Evolutionary conservation across 1,139 yeast genomes (phyloP).

Genomic region (Candida smagusa): DNA sequence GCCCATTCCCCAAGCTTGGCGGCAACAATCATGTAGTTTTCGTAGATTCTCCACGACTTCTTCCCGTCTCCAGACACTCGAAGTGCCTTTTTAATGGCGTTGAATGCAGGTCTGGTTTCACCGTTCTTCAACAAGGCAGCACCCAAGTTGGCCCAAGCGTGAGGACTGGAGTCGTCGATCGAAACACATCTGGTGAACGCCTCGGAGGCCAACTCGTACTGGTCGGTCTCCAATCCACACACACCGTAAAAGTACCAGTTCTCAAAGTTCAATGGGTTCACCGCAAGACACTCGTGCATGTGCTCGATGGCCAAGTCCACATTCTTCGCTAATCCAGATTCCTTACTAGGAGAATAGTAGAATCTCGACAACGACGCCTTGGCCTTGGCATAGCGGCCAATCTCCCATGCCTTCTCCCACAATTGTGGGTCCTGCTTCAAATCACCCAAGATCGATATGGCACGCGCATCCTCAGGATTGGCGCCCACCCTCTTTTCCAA

Average conservation of each 20-base stretch:
- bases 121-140: constrained; percentile 67
- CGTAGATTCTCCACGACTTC: constrained; percentile 88
- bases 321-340: constrained; percentile 51
- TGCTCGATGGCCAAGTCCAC: constrained; percentile 58
- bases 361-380: constrained; percentile 78
- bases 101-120: constrained; percentile 73
- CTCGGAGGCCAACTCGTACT: constrained; percentile 80
- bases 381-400: constrained; percentile 80
- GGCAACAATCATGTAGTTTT: constrained; percentile 81
- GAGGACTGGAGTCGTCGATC: constrained; percentile 75
- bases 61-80: constrained; percentile 61
- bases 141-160: constrained; percentile 94
- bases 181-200: constrained; percentile 92
- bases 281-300: constrained; percentile 69
- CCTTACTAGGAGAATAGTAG: constrained; percentile 63
- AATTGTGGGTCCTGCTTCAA: constrained; percentile 68
- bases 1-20: constrained; percentile 80
- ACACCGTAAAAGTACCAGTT: constrained; percentile 96
- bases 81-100: constrained; percentile 77
- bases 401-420: constrained; percentile 88
- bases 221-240: constrained; percentile 71
- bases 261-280: constrained; percentile 73
- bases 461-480: constrained; percentile 78
- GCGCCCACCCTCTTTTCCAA: constrained; percentile 51
- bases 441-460: constrained; percentile 84